Percentiles rank a stretch among this genome's conserved stretches.
Evolutionary conservation across 23 red algal species (phyloP).

Genomic region (Gracilaria caudata): DNA sequence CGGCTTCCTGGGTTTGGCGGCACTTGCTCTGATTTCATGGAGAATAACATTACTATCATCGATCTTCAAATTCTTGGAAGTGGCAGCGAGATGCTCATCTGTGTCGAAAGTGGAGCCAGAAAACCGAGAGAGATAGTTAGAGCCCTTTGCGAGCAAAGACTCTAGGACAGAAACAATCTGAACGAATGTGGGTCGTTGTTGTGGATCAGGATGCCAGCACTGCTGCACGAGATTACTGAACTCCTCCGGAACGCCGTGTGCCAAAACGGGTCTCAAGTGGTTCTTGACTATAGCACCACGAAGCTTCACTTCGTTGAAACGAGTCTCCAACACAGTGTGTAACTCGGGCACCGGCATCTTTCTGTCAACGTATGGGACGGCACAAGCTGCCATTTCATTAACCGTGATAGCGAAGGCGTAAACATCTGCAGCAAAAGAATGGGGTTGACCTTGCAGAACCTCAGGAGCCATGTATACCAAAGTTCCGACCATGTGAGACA

Average conservation of each 20-base stretch:
- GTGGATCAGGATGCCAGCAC: constrained; percentile 83
- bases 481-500: constrained; percentile 97
- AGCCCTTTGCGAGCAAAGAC: constrained; percentile 26
- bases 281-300: constrained; percentile 90
- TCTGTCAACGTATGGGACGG: constrained; percentile 93
- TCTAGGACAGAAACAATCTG: constrained; percentile 53
- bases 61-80: constrained; percentile 39
- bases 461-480: constrained; percentile 97
- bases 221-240: constrained; percentile 76
- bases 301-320: constrained; percentile 93
- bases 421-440: constrained; percentile 83
- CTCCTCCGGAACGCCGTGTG: constrained; percentile 51
- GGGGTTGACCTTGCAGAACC: constrained; percentile 72
- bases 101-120: constrained; percentile 52
- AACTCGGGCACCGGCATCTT: constrained; percentile 88
- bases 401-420: constrained; percentile 91
- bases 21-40: constrained; percentile 31
- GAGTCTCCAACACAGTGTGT: constrained; percentile 96
- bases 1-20: constrained; percentile 18
- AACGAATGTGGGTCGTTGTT: constrained; percentile 57
- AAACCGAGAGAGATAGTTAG: constrained; percentile 52
- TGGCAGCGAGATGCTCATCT: constrained; percentile 52
- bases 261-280: constrained; percentile 80
- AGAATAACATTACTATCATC: constrained; percentile 39
- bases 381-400: constrained; percentile 87